These are phyloP conservation scores for Calocybe indica DNA, from an alignment of 768 basidiomycete genomes.

Conservation along the genomic window DNA sequence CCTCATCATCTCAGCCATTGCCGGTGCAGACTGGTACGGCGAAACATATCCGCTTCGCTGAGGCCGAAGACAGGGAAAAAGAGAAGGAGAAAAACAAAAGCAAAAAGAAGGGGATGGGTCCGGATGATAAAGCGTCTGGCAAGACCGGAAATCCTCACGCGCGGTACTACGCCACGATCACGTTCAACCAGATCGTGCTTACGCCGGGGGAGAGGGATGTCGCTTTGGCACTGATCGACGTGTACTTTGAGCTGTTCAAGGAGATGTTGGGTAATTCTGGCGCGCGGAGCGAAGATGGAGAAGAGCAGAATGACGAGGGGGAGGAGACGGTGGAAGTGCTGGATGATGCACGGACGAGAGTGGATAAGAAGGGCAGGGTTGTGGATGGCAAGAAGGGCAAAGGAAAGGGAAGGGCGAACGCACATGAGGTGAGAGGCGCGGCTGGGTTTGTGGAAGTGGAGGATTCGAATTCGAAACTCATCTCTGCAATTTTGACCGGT, in stretches of 20 bases:
- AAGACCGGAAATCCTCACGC: conserved; percentile 61
- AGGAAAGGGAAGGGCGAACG: conserved; percentile 29
- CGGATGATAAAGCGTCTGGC: background rate
- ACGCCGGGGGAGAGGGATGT: conserved; percentile 63
- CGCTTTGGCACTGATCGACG: conserved; percentile 72
- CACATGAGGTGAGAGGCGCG: conserved; percentile 41
- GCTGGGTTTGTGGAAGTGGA: conserved; percentile 72
- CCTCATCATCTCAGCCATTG: conserved; percentile 28
- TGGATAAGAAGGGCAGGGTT: conserved; percentile 20
- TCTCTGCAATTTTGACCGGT: conserved; percentile 89
- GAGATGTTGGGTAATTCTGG: conserved; percentile 69
- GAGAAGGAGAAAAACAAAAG: conserved; percentile 19
- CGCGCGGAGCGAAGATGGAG: conserved; percentile 13
- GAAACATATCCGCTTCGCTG: conserved; percentile 51
- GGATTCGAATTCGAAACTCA: conserved; percentile 72
- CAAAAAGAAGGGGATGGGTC: background rate
- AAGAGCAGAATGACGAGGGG: conserved; percentile 27
- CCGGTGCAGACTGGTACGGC: conserved; percentile 15
- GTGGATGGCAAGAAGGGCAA: conserved; percentile 24
- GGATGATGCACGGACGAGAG: too few relatives aligned
- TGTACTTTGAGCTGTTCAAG: conserved; percentile 93
- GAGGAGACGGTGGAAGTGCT: conserved; percentile 17
- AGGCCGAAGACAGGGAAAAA: conserved; percentile 25
- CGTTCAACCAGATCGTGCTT: conserved; percentile 90
- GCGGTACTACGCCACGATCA: conserved; percentile 88